Percentiles rank a stretch among this genome's conserved stretches.
Conservation (phyloP, 345 rosid genomes). For the Pseudoturritis turrita region DNA sequence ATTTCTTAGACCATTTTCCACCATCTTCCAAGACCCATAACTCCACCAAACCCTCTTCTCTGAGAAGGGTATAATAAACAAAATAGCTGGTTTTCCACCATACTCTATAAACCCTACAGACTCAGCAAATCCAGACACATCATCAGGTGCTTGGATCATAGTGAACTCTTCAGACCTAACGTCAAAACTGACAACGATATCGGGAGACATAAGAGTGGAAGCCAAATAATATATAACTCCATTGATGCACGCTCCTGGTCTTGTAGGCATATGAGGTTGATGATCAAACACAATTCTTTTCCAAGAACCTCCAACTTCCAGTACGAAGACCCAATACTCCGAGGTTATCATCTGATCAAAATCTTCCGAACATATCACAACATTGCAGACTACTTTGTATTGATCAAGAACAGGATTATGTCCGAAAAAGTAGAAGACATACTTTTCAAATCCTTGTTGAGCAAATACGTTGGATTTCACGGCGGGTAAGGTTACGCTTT, state of each 20-base stretch:
- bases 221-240: not conserved
- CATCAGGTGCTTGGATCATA: not conserved
- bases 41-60: not conserved
- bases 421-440: not conserved
- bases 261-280: not conserved
- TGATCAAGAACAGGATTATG: slow-evolving; percentile 11
- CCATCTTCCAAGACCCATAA: not conserved
- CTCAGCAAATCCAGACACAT: not conserved
- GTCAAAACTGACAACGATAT: too few relatives aligned
- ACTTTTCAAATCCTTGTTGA: fast-evolving
- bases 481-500: not conserved
- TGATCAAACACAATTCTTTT: not conserved
- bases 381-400: not conserved
- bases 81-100: not conserved
- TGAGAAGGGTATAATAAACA: not conserved
- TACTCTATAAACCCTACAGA: not conserved
- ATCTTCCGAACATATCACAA: fast-evolving
- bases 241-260: not conserved
- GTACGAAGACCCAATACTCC: slow-evolving; percentile 3
- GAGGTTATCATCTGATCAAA: not conserved
- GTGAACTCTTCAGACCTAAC: not conserved
- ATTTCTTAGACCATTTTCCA: not conserved
- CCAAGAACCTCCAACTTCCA: not conserved
- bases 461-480: not conserved
- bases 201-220: too few relatives aligned